These are phyloP conservation scores for Mucor velutinosus DNA, from an alignment of 371 early-diverging fungal species.

Conservation along the genomic window DNA sequence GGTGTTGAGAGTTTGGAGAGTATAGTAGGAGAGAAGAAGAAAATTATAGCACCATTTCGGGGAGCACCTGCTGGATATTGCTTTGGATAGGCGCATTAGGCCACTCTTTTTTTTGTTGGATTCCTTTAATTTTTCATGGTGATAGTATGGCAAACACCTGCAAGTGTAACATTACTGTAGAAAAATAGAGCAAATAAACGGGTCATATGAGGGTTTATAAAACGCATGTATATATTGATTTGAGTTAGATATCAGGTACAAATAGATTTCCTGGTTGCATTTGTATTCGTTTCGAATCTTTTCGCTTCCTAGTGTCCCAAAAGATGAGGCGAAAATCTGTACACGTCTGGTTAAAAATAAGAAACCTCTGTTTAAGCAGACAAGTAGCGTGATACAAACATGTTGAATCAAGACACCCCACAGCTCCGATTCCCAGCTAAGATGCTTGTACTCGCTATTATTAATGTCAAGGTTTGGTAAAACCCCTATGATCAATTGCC, in stretches of 20 bases:
- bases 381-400: background rate
- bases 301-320: background rate
- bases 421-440: background rate
- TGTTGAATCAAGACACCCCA: background rate
- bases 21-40: background rate
- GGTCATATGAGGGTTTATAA: background rate
- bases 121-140: background rate
- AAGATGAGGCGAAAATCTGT: background rate
- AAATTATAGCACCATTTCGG: background rate
- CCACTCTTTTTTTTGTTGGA: background rate
- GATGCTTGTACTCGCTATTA: background rate
- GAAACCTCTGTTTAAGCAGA: background rate
- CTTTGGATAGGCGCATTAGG: background rate
- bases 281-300: background rate
- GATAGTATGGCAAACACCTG: background rate
- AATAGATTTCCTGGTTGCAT: background rate
- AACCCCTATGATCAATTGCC: background rate
- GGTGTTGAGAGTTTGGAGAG: background rate
- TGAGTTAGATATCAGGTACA: background rate
- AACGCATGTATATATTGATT: background rate
- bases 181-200: background rate
- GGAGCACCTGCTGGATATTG: background rate
- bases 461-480: background rate
- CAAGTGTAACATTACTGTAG: background rate
- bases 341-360: background rate